phyloP scores from a whole-genome alignment of 768 basidiomycete species.

The Gloeopeniophorella convolvens region DNA sequence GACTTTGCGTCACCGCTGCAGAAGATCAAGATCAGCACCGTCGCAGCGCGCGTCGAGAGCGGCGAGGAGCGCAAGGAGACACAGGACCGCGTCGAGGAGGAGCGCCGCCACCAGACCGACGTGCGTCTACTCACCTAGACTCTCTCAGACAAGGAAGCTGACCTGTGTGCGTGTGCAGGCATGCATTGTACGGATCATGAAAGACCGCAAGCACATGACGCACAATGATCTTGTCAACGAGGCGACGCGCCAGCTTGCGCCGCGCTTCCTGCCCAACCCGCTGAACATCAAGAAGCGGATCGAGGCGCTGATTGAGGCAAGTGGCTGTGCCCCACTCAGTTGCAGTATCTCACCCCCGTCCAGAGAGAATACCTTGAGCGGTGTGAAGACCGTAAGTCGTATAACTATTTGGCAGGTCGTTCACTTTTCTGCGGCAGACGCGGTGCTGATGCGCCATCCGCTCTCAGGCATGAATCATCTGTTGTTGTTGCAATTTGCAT shows the following conservation, averaged over 20 bases:
- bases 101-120: conserved; percentile 84
- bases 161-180: conserved; percentile 48
- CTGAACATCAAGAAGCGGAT: conserved; percentile 87
- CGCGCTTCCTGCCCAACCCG: conserved; percentile 83
- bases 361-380: conserved; percentile 94
- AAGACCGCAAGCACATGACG: conserved; percentile 82
- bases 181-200: conserved; percentile 97
- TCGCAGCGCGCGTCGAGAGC: conserved; percentile 83
- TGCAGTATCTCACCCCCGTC: neutral
- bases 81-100: conserved; percentile 83
- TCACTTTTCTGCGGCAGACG: neutral
- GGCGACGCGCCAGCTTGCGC: conserved; percentile 78
- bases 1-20: conserved; percentile 77
- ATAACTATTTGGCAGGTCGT: conserved; percentile 61
- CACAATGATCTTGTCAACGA: conserved; percentile 89
- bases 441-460: neutral
- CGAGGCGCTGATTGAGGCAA: conserved; percentile 87
- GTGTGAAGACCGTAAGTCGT: conserved; percentile 80
- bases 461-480: conserved; percentile 12
- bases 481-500: conserved; percentile 6
- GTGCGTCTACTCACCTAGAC: conserved; percentile 36
- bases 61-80: conserved; percentile 88
- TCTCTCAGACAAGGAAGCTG: neutral
- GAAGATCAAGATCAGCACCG: conserved; percentile 88
- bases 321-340: conserved; percentile 22